These are phyloP conservation scores for Misopates orontium DNA, from an alignment of 257 asterid genomes.

Conservation along the genomic window DNA sequence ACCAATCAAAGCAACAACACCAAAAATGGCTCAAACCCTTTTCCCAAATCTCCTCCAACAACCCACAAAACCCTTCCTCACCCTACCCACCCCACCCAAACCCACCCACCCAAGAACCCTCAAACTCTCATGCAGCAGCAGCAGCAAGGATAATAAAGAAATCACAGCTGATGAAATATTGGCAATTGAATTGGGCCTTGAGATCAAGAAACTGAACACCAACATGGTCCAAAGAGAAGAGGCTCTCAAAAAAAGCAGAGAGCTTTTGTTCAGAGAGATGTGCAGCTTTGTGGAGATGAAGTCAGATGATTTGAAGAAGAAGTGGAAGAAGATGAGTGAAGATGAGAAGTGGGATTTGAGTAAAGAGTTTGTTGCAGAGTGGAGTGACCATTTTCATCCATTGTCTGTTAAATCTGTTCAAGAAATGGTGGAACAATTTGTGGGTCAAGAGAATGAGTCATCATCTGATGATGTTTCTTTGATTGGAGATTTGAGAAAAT, in stretches of 20 bases:
- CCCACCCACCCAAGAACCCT: slow-evolving; percentile 10
- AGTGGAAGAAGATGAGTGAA: slow-evolving; percentile 59
- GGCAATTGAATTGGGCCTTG: slow-evolving; percentile 45
- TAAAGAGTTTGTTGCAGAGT: slow-evolving; percentile 58
- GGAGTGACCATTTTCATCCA: slow-evolving; percentile 77
- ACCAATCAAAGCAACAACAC: not conserved
- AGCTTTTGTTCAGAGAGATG: slow-evolving; percentile 62
- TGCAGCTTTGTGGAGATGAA: slow-evolving; percentile 50
- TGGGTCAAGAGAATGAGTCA: slow-evolving; percentile 24
- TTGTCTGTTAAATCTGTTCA: slow-evolving; percentile 66
- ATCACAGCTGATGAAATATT: slow-evolving; percentile 43
- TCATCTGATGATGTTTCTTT: slow-evolving; percentile 33
- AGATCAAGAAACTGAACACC: slow-evolving; percentile 44
- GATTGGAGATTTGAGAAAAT: slow-evolving; percentile 44
- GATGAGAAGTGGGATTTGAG: slow-evolving; percentile 55
- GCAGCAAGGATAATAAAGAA: too few species aligned
- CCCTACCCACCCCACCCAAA: slow-evolving; percentile 24
- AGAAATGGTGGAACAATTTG: slow-evolving; percentile 62
- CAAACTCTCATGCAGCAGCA: slow-evolving; percentile 48
- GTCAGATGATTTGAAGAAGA: slow-evolving; percentile 54
- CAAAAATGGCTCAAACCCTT: slow-evolving; percentile 39
- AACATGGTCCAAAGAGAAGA: slow-evolving; percentile 42
- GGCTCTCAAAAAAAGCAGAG: slow-evolving; percentile 66
- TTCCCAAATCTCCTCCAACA: slow-evolving; percentile 37
- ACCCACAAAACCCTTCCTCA: slow-evolving; percentile 26